Evolutionary conservation across 2,329 filamentous ascomycete species (phyloP), one percentile per base, ranked within the genome.

Genomic region (Ascochyta fabae): DNA sequence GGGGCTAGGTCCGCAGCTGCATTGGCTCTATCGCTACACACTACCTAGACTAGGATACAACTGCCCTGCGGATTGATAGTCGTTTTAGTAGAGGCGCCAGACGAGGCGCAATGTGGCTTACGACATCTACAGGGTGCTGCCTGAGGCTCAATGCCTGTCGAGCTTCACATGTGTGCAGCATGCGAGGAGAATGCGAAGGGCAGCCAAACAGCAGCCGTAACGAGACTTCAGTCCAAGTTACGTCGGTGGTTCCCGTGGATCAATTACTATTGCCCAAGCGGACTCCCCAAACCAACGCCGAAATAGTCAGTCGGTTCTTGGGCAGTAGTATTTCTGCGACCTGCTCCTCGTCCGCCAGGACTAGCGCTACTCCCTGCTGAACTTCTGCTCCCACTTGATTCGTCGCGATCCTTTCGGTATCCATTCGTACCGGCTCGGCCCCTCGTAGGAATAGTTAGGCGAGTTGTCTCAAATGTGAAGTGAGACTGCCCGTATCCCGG

Each of bases 391-490:
- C 47, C 58, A 36, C 42, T 48, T 29, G 51, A 56, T 23, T 33
- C 40, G 9, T 52, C 52, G 3, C 52, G 27, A 15, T 51, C 53
- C 33, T 38, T 42, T 16, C 47, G 43, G 48, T 53, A 52, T 29
- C 61, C 66, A 47, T 66, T 66, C 6, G 55, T 61, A 35, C 49
- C 50, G 12, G 59, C 61, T 23, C 65, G 58, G 15, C 62, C 64
- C 16, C 65, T 42, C 35, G 55, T 47, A 8, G 73, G 71, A 8
- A 75, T 63, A n/a, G 58, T 65, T 22, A 75, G 54, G 36, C 64
- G 65, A 36, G 60, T 62, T 16, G 63, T 59, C 29, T 73, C 67
- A 44, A 74, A 75, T 6, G 67, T 65, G 44, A 75, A 75, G n/a
- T 69, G 67, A 31, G 66, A 59, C 52, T 66, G 66, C 15, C 58